phyloP scores from a whole-genome alignment of 2,329 filamentous ascomycete genomes.

The Diaporthe sp. region DNA sequence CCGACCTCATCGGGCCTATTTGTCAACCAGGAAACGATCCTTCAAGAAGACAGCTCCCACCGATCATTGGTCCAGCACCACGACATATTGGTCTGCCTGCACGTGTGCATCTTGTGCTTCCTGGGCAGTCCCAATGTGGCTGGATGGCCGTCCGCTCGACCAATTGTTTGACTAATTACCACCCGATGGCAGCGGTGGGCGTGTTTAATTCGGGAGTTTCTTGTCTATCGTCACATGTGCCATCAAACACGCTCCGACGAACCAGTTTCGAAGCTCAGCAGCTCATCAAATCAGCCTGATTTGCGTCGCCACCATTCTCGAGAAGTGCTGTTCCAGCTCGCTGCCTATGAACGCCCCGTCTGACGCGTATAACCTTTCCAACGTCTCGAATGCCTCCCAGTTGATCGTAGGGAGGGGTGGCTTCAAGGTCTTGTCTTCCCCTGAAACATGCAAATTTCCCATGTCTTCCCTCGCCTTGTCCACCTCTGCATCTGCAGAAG shows the following conservation, averaged over 20 bases:
- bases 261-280: not conserved
- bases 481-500: not conserved
- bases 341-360: slow-evolving; percentile 3
- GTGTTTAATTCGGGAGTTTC: not conserved
- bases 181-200: not conserved
- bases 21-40: not conserved
- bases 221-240: not conserved
- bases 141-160: not conserved
- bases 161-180: not conserved
- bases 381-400: not conserved
- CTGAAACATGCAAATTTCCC: not conserved
- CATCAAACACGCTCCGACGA: not conserved
- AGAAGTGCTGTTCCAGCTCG: not conserved
- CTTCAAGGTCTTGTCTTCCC: not conserved
- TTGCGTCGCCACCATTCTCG: not conserved
- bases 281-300: not conserved
- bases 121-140: not conserved
- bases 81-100: not conserved
- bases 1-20: slow-evolving; percentile 3
- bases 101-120: not conserved
- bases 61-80: not conserved
- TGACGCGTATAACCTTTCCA: not conserved
- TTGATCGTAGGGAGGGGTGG: not conserved
- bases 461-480: not conserved
- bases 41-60: not conserved